Evolutionary conservation across 2,329 filamentous ascomycete species (phyloP).

Genomic region (Fusarium oxysporum): DNA sequence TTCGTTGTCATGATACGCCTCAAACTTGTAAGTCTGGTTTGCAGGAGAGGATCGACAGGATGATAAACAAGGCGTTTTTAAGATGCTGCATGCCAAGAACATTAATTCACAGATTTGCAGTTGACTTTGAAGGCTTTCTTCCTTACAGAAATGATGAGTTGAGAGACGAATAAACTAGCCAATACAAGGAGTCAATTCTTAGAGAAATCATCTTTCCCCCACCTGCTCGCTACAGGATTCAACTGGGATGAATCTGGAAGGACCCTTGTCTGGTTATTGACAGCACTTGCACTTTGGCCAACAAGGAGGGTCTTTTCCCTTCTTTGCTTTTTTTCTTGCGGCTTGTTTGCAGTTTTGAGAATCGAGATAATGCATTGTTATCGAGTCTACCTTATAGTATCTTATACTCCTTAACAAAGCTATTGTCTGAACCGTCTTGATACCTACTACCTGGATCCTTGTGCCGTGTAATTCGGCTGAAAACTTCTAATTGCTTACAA

Average conservation of each 20-base stretch:
- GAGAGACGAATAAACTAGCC: neutral
- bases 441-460: neutral
- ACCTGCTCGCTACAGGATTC: slow-evolving; percentile 18
- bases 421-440: neutral
- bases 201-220: neutral
- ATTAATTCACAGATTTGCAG: neutral
- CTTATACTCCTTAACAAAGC: neutral
- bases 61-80: slow-evolving; percentile 3
- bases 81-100: slow-evolving; percentile 1
- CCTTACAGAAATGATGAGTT: neutral
- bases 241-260: slow-evolving; percentile 2
- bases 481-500: neutral
- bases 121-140: neutral
- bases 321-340: neutral
- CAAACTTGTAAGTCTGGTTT: neutral
- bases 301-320: neutral
- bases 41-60: neutral
- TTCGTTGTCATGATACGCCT: neutral
- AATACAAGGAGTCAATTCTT: slow-evolving; percentile 17
- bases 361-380: slow-evolving; percentile 1
- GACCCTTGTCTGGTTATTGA: slow-evolving; percentile 10
- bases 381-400: neutral
- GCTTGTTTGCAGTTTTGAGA: neutral
- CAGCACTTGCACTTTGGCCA: slow-evolving; percentile 1
- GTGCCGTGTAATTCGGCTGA: neutral